phyloP scores from a whole-genome alignment of 345 rosid species.

The Luvunga scandens region DNA sequence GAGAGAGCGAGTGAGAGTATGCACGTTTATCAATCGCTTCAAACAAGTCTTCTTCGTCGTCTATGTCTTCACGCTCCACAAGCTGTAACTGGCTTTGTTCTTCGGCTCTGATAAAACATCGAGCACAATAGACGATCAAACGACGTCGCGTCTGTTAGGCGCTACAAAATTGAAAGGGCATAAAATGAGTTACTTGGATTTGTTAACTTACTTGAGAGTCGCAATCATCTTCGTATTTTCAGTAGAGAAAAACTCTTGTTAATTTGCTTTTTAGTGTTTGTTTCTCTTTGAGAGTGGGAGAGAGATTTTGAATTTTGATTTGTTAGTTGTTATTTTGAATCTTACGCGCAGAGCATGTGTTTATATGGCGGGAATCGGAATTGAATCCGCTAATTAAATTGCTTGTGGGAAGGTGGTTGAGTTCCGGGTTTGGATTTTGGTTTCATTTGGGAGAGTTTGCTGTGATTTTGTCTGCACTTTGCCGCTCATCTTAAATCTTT shows the following conservation, averaged over 20 bases:
- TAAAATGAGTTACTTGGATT: constrained; percentile 1
- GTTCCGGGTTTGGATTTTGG: not conserved
- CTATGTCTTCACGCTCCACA: constrained; percentile 63
- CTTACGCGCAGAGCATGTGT: not conserved
- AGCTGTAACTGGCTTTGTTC: constrained; percentile 68
- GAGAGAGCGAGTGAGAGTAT: constrained; percentile 20
- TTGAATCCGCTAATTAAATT: not conserved
- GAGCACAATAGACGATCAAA: not conserved
- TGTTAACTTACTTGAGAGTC: constrained; percentile 59
- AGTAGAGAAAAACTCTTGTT: constrained; percentile 6
- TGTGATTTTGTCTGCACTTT: not conserved
- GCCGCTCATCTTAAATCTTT: not conserved
- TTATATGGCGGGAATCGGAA: constrained; percentile 47
- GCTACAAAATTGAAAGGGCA: not conserved
- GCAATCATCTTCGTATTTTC: constrained; percentile 51
- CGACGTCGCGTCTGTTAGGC: not conserved
- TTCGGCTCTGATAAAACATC: constrained; percentile 50
- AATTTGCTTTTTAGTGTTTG: constrained; percentile 2
- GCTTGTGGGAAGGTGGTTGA: not conserved
- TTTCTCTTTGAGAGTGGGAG: constrained; percentile 1
- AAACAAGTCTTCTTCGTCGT: constrained; percentile 68
- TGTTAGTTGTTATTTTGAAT: constrained; percentile 2
- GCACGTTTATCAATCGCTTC: constrained; percentile 78
- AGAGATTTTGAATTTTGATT: constrained; percentile 16
- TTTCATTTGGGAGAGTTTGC: not conserved